Evolutionary conservation across 2,329 filamentous ascomycete species (phyloP), one percentile per base, ranked within the genome.

Genomic region (Monilinia aucupariae): DNA sequence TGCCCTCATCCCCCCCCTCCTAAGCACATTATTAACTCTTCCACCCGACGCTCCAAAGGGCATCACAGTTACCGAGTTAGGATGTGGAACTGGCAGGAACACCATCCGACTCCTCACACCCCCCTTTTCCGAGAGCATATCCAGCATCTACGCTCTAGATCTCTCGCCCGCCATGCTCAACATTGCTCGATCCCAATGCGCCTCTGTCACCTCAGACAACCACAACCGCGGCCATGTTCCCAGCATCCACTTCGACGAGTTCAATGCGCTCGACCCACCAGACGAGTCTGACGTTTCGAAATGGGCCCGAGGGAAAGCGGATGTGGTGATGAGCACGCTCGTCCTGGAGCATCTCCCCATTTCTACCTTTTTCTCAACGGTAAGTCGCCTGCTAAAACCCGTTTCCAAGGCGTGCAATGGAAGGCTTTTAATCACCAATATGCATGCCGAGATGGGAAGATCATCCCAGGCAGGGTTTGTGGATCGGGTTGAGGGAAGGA

Each of bases 81-180:
- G 85, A 30, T 87, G 85, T 69, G 86, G 86, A 2, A 89, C 86
- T 0, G 85, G 84, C 1, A 78, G 86, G 43, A 88, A 85, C 68
- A 88, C 85, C 0, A 65, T 78, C 3, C 82, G 82, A 48, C 76
- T 88, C 1, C 73, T 71, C 64, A 72, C 68, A 69, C 54, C 61
- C 0, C 59, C 56, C 30, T n/a, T 20, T 34, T 22, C 48, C 64
- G 61, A 20, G 56, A 68, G 4, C 43, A 53, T 59, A 54, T 15
- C 68, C 70, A 17, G 50, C 13, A 70, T 76, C 4, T 66, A 76
- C 25, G 74, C 85, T 1, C 72, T 81, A 1, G 85, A 82, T 4
- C 73, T 87, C 0, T 84, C 81, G 2, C 72, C 74, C 1, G 78
- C 78, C 2, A 88, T 88, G 85, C 73, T 88, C 4, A 76, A 78